Base-by-base conservation (phyloP, 768 basidiomycete genomes). In the Termitomyces heimii region DNA sequence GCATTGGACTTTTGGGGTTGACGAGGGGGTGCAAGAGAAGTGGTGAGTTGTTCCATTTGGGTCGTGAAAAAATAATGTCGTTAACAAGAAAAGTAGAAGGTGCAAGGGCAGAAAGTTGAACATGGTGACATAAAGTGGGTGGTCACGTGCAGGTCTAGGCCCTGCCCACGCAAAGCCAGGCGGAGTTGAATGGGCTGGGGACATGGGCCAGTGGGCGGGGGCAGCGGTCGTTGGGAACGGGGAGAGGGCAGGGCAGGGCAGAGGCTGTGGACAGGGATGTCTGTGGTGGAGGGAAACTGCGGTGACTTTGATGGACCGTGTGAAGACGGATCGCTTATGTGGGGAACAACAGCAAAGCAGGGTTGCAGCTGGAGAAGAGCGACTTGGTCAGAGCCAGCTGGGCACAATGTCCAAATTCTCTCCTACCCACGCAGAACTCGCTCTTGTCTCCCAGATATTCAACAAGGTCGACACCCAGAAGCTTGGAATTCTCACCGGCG, bases 401-500 rank as follows among this genome's bases (percentile, higher is more conserved):
- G 69, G 67, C 67, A 71, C 59, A 50, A 81, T 81, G 79, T 70
- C 77, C 44, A 70, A 66, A 61, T 80, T 82, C 66, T 64, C 75
- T 39, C 76, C 81, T 10, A 76, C 79, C 0, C 71, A 73, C 10
- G 75, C 77, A 54, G 81, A 82, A 66, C 69, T 82, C 50, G 75
- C 81, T 22, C 79, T 93, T 61, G 86, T 88, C 55, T 78, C 82
- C 65, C 81, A 85, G 65, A 86, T 94, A 70, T 92, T 93, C 66
- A 69, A 75, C 44, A 77, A 83, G 61, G 82, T 82, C 22, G 94
- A 94, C 74, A 74, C 86, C 3, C 83, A 92, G 73, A 88, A 88
- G 69, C 78, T 88, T 56, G 92, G 92, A 42, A 82, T 92, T 61
- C 75, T 96, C 68, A 91, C 92, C 16, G 95, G 95, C 66, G 94